Base-by-base conservation (phyloP, 106 monocot species). In the Acorus gramineus region DNA sequence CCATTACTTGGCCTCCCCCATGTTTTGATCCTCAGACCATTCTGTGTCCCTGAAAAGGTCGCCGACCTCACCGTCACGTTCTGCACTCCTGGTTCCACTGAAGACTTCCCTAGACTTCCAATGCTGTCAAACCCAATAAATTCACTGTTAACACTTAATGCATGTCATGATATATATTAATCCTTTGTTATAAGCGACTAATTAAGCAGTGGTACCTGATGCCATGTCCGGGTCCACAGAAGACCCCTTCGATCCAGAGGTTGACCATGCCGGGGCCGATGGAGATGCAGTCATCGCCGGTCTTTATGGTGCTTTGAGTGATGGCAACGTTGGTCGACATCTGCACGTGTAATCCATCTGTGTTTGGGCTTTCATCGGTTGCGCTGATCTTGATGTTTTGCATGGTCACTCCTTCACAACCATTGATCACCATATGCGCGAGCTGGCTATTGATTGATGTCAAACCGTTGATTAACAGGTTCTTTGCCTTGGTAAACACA, bases 221-320 rank as follows among this genome's bases (percentile, higher is more conserved):
- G 11, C 77, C 81, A n/a, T 84, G 64, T 14, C 71, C 75, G 9
- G 80, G 84, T 11, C 84, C 79, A 45, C 81, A 81, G 61, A 4
- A 49, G 60, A 81, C 46, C 2, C 60, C 8, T 56, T 81, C 69
- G 61, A 81, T 65, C 73, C 64, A 73, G 7, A 81, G 52, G 10
- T 69, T 66, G 43, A 13, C 5, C 2, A 57, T 55, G 8, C 55
- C 55, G 0, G 76, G 79, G 42, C 84, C 76, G 4, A 81, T 44
- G 59, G 81, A 81, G 60, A 81, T 51, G 61, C 81, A 81, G 46
- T 81, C 81, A 8, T 81, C 81, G 47, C 81, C 81, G 45, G 81
- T 73, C 44, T 12, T 73, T 10, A 81, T 81, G 50, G 4, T 58
- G 44, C 57, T 42, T 57, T 68, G 52, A 49, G 63, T 64, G 63